Conservation (phyloP, 2,329 filamentous ascomycete genomes). For the Eutypella sp. region DNA sequence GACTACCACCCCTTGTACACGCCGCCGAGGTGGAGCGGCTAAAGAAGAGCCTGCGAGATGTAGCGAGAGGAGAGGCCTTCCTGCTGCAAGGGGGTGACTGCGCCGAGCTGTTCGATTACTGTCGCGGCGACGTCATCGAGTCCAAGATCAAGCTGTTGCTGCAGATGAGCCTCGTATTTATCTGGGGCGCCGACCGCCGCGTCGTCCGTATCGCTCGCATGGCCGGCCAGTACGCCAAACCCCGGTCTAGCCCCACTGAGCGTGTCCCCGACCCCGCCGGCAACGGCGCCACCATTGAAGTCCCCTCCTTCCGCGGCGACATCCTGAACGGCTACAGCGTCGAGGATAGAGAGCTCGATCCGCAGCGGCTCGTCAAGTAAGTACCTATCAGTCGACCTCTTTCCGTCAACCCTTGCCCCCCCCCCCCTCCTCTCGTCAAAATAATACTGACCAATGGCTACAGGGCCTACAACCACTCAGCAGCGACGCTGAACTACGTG, state of each 20-base stretch:
- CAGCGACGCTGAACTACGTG: slow-evolving; percentile 90
- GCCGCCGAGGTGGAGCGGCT: slow-evolving; percentile 76
- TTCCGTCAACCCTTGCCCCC: neutral
- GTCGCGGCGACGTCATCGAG: slow-evolving; percentile 81
- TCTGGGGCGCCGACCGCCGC: slow-evolving; percentile 77
- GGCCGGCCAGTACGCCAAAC: slow-evolving; percentile 97
- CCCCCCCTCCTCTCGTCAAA: too few relatives aligned
- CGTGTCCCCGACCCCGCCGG: slow-evolving; percentile 40
- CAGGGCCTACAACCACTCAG: slow-evolving; percentile 91
- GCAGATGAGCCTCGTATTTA: slow-evolving; percentile 94
- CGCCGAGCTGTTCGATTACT: slow-evolving; percentile 96
- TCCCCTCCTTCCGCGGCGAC: slow-evolving; percentile 89
- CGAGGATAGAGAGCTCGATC: slow-evolving; percentile 75
- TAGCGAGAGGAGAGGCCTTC: slow-evolving; percentile 86
- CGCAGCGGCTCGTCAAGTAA: slow-evolving; percentile 70
- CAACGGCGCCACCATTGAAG: slow-evolving; percentile 60
- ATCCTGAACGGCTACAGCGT: slow-evolving; percentile 86
- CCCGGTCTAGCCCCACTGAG: slow-evolving; percentile 83
- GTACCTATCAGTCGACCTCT: slow-evolving; percentile 10
- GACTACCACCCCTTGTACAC: slow-evolving; percentile 73
- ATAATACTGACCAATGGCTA: too few relatives aligned
- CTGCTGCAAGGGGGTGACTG: slow-evolving; percentile 95
- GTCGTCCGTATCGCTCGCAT: slow-evolving; percentile 94
- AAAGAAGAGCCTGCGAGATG: slow-evolving; percentile 74
- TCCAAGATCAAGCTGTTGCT: slow-evolving; percentile 94